Percentiles rank a stretch among this genome's conserved stretches.
These are phyloP conservation scores for Calonectria fujianensis DNA, from an alignment of 2,329 filamentous ascomycete genomes.

Conservation along the genomic window DNA sequence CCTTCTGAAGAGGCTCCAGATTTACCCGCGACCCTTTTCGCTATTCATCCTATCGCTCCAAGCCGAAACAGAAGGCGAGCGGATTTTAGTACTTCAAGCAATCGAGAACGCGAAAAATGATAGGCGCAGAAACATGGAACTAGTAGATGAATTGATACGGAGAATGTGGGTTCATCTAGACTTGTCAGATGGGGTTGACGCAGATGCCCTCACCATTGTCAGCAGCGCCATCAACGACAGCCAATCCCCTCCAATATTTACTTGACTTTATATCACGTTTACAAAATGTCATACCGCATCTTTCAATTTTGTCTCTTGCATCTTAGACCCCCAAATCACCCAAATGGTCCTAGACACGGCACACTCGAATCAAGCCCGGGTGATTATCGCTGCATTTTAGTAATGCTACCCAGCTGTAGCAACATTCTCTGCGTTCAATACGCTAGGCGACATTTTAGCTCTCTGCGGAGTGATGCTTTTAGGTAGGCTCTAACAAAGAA, in stretches of 20 bases:
- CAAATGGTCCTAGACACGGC: background rate
- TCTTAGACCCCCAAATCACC: background rate
- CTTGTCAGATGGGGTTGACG: background rate
- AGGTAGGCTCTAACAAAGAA: no score
- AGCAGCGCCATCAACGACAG: background rate
- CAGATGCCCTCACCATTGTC: conserved; percentile 8
- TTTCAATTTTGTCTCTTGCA: background rate
- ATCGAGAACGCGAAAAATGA: background rate
- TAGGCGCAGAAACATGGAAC: background rate
- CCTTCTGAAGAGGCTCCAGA: background rate
- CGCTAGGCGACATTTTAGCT: no score
- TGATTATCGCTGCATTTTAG: background rate
- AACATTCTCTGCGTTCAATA: background rate
- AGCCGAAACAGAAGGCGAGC: background rate
- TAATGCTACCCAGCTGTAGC: background rate
- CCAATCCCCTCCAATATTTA: background rate
- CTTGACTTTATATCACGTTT: background rate
- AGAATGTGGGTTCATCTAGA: conserved; percentile 1
- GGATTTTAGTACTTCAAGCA: background rate
- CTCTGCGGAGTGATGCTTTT: background rate
- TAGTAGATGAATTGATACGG: conserved; percentile 7
- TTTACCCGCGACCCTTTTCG: background rate
- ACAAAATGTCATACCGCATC: background rate
- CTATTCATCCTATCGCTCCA: conserved; percentile 12
- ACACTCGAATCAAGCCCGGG: background rate